Percentiles rank a stretch among this genome's conserved stretches.
These are phyloP conservation scores for Candida hispaniensis DNA, from an alignment of 805 yeast species.

Conservation along the genomic window DNA sequence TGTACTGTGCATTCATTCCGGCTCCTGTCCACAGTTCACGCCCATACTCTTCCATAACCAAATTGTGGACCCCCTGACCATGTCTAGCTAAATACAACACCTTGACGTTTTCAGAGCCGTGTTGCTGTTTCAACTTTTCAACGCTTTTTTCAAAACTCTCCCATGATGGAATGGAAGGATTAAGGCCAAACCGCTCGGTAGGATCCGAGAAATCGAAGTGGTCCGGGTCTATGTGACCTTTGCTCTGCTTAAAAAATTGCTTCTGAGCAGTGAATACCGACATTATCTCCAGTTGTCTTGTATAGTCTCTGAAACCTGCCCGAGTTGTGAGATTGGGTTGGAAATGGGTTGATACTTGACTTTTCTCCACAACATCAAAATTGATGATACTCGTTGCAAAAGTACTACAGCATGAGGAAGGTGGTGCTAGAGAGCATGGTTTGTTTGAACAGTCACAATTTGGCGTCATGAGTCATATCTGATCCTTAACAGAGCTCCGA, in stretches of 20 bases:
- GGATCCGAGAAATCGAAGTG: slow-evolving; percentile 33
- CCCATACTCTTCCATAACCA: slow-evolving; percentile 39
- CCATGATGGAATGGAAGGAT: slow-evolving; percentile 30
- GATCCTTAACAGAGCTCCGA: too few relatives aligned
- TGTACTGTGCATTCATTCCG: slow-evolving; percentile 16
- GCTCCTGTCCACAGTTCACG: slow-evolving; percentile 36
- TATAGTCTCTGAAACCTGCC: too few relatives aligned
- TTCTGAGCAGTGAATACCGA: slow-evolving; percentile 29
- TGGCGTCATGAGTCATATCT: too few relatives aligned
- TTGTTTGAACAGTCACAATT: too few relatives aligned
- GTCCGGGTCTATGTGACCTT: slow-evolving; percentile 33
- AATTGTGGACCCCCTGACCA: slow-evolving; percentile 45
- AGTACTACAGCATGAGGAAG: too few relatives aligned
- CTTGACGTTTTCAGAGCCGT: slow-evolving; percentile 32
- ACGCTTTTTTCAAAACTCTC: slow-evolving; percentile 27
- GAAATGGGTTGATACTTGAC: too few relatives aligned
- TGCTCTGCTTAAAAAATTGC: slow-evolving; percentile 37
- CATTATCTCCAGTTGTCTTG: too few relatives aligned
- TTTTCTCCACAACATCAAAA: too few relatives aligned
- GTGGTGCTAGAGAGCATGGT: too few relatives aligned
- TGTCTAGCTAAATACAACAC: slow-evolving; percentile 41
- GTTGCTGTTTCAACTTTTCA: slow-evolving; percentile 27
- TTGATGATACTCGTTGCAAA: too few relatives aligned
- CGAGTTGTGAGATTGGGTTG: too few relatives aligned
- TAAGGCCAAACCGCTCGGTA: slow-evolving; percentile 35